phyloP scores from a whole-genome alignment of 306 rosid species.

The Prunus dulcis region DNA sequence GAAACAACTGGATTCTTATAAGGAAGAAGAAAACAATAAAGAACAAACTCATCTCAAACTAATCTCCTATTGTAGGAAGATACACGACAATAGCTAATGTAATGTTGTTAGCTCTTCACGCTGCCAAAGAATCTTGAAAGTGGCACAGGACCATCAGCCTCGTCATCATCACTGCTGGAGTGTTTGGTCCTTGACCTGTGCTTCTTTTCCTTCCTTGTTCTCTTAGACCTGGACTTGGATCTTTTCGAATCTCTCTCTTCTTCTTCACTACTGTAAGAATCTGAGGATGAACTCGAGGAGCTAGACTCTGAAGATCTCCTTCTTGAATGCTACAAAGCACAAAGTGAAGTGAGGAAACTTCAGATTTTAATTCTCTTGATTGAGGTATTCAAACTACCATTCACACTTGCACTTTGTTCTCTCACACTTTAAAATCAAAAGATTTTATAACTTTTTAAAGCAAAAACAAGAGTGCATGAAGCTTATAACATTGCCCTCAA shows the following conservation, averaged over 20 bases:
- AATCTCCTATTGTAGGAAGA: slow-evolving; percentile 36
- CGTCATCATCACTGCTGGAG: slow-evolving; percentile 43
- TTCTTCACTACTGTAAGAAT: slow-evolving; percentile 63
- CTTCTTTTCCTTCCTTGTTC: slow-evolving; percentile 81
- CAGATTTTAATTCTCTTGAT: not conserved
- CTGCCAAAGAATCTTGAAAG: slow-evolving; percentile 87
- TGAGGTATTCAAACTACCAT: not conserved
- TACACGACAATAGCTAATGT: slow-evolving; percentile 28
- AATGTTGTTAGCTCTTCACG: slow-evolving; percentile 45
- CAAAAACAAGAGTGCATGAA: not conserved
- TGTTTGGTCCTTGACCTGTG: slow-evolving; percentile 65
- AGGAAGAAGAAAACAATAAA: slow-evolving; percentile 15
- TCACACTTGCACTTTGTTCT: not conserved
- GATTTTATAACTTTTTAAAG: not conserved
- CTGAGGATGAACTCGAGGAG: slow-evolving; percentile 63
- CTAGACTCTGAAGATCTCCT: slow-evolving; percentile 71
- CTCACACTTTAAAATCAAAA: not conserved
- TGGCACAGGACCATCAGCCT: slow-evolving; percentile 74
- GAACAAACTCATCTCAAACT: slow-evolving; percentile 28
- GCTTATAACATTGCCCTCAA: not conserved
- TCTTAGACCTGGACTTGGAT: slow-evolving; percentile 82
- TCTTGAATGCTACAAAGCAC: slow-evolving; percentile 67
- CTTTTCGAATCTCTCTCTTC: slow-evolving; percentile 70
- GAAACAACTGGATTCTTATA: slow-evolving; percentile 27
- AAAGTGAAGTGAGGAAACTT: slow-evolving; percentile 14